Evolutionary conservation across 164 flowering plant genomes (phyloP), one percentile per base, ranked within the genome.

Genomic region (Dillenia turbinata): DNA sequence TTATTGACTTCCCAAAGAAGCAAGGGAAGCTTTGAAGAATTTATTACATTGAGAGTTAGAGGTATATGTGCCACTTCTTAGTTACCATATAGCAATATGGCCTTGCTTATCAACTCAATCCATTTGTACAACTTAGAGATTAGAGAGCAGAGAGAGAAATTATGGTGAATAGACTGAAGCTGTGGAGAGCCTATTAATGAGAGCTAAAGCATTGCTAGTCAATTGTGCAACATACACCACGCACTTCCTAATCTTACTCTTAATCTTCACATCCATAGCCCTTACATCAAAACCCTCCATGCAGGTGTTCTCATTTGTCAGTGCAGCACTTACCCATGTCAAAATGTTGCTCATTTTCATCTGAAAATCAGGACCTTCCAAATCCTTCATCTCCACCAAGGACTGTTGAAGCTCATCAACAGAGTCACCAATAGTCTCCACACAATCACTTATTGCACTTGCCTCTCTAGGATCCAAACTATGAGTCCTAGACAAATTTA

Each of bases 261-360:
- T 78, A 47, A 79, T 49, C 8, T 44, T 43, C 5, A 61, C 69
- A 40, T 54, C 54, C 66, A 76, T 53, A 47, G 54, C 64, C 12
- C 63, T 22, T 10, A 55, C 82, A 19, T 65, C 66, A 44, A 85
- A 74, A 12, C 79, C 88, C 26, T 85, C 89, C 77, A 69, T 70
- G 71, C 89, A 87, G 0, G 89, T 81, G 9, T 80, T 77, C 9
- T 81, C 86, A 33, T 83, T 75, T 0, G 92, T 76, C 54, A 87
- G 59, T 1, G 88, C 88, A 1, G 92, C 86, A 54, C 88, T 87
- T 2, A 84, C 86, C 82, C 85, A 83, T 1, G 89, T 87, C 77
- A 77, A 65, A 1, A 85, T 69, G 14, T 81, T 71, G 56, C 75
- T 68, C 79, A 82, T 69, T 24, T 81, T 52, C 9, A 61, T 48